Evolutionary conservation across 2,329 filamentous ascomycete species (phyloP), one percentile per base, ranked within the genome.

Genomic region (Fusarium sp.): DNA sequence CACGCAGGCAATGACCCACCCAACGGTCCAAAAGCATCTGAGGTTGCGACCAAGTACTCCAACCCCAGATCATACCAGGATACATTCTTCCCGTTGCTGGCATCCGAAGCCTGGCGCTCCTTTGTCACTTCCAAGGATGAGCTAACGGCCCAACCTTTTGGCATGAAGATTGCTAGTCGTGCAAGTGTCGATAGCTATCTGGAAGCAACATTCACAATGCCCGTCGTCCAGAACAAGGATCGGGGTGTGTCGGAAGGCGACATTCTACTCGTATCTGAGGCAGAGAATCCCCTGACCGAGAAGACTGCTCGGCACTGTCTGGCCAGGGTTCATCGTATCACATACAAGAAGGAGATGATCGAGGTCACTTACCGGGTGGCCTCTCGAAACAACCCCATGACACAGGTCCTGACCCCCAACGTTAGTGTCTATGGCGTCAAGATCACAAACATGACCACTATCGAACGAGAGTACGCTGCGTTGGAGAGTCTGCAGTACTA

Each of bases 391-490:
- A 90, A 92, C 60, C 87, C 92, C 39, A 87, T 95, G 30, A 78
- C 90, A 25, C 86, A 89, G 48, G 87, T 87, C 30, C 87, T 98
- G 56, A 88, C 90, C 43, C 93, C 94, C 0, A 92, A 93, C 43
- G 87, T 89, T 18, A 91, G 90, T 43, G 87, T 98, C 0, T 89
- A 91, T 77, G 95, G 92, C 3, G 88, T 94, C 67, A 97, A 97
- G 80, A 92, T 99, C 75, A 95, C 95, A 64, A 98, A 96, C 70
- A 93, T 99, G 86, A 97, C 93, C 2, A 97, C 97, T 0, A 92
- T 98, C 61, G 96, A 99, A 85, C 92, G 97, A 82, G 97, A 99
- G 83, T 99, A 95, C 81, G 97, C 95, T 66, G 95, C 97, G 1
- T 85, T 99, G 34, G 93, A 95, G 84, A 96, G 94, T 78, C 84